Conservation (phyloP, 148 eudicot genomes). For the Fagopyrum esculentum region DNA sequence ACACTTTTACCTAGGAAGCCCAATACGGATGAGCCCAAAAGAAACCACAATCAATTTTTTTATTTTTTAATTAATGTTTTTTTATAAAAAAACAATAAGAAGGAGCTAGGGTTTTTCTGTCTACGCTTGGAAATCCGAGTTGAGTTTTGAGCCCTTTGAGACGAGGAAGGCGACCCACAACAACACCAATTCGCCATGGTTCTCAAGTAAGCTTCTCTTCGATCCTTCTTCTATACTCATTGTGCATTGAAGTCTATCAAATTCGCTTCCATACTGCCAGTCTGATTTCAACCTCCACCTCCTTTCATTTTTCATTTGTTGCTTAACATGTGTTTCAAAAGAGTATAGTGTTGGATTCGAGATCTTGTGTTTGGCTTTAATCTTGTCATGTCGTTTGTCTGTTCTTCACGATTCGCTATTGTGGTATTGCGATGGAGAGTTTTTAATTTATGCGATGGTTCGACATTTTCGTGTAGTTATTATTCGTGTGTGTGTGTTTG, state of each 20-base stretch:
- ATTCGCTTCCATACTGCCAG: background rate
- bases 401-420: background rate
- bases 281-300: background rate
- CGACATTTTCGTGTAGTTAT: background rate
- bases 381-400: background rate
- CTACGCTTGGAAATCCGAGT: background rate
- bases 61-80: too few relatives aligned
- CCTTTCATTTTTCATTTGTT: background rate
- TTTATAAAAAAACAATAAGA: too few relatives aligned
- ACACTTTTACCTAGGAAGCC: too few relatives aligned
- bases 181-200: slow-evolving; percentile 7
- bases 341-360: background rate
- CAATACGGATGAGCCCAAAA: background rate
- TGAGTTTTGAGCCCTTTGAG: background rate
- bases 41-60: background rate
- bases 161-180: background rate
- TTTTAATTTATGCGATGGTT: background rate
- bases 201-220: slow-evolving; percentile 2
- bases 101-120: slow-evolving; percentile 7
- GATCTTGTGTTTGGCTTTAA: background rate
- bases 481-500: background rate
- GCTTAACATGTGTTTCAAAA: background rate
- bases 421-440: background rate
- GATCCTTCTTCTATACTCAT: background rate
- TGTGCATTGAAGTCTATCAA: background rate